Evolutionary conservation across 805 yeast genomes (phyloP).

Genomic region (Clavispora vitiphila): DNA sequence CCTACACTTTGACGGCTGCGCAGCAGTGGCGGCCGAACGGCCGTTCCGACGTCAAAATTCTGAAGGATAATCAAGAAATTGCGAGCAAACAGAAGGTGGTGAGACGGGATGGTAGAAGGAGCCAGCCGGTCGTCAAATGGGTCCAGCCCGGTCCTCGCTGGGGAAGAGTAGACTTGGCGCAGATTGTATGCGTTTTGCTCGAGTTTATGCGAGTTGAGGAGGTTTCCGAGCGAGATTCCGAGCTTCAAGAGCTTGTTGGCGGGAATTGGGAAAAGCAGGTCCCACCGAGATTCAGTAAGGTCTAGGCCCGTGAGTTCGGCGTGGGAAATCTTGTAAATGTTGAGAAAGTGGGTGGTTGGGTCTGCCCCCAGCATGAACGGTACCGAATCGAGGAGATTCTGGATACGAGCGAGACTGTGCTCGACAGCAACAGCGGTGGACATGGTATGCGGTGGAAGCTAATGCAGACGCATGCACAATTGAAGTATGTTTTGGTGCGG

Average conservation of each 20-base stretch:
- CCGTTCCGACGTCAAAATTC: slow-evolving; percentile 35
- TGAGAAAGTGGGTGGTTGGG: slow-evolving; percentile 21
- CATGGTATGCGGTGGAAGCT: slow-evolving; percentile 6
- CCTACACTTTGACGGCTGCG: background rate
- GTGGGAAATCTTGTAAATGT: slow-evolving; percentile 26
- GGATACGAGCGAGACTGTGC: slow-evolving; percentile 22
- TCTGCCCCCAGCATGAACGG: slow-evolving; percentile 26
- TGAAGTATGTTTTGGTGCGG: background rate
- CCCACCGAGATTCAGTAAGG: slow-evolving; percentile 14
- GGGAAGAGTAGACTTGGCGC: slow-evolving; percentile 17
- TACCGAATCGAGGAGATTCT: slow-evolving; percentile 26
- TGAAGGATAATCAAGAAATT: slow-evolving; percentile 30
- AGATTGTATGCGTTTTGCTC: slow-evolving; percentile 29
- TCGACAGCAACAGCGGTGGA: slow-evolving; percentile 15
- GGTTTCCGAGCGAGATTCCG: slow-evolving; percentile 39
- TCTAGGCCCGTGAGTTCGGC: slow-evolving; percentile 20
- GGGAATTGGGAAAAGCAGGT: slow-evolving; percentile 25
- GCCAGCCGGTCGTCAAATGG: slow-evolving; percentile 11
- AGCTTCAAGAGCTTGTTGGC: slow-evolving; percentile 34
- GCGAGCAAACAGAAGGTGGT: slow-evolving; percentile 30
- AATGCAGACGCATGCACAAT: background rate
- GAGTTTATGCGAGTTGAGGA: slow-evolving; percentile 29
- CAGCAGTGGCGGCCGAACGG: background rate
- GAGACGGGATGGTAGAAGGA: slow-evolving; percentile 7
- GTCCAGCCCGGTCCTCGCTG: slow-evolving; percentile 4